Evolutionary conservation across 2,329 filamentous ascomycete species (phyloP).

Genomic region (Dactylellina cionopaga): DNA sequence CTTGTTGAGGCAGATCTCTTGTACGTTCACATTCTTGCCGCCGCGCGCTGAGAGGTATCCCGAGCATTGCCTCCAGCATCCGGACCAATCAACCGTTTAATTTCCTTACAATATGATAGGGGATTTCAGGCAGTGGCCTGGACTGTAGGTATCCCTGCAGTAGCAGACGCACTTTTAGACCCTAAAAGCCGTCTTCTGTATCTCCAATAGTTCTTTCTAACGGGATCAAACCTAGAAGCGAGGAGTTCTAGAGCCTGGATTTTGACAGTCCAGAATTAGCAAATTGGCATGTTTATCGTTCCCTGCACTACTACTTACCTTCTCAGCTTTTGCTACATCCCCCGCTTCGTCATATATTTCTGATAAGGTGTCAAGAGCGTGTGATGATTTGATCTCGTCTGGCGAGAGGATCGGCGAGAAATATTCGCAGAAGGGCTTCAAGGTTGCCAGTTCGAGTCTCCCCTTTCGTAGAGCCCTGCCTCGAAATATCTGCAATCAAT

Average conservation of each 20-base stretch:
- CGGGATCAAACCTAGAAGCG: slow-evolving; percentile 86
- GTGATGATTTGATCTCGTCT: slow-evolving; percentile 62
- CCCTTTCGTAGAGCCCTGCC: slow-evolving; percentile 57
- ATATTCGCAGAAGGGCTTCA: slow-evolving; percentile 53
- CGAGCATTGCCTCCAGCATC: background rate
- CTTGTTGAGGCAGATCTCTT: slow-evolving; percentile 9
- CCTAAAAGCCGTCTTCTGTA: slow-evolving; percentile 70
- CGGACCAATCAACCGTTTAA: background rate
- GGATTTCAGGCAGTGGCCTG: slow-evolving; percentile 22
- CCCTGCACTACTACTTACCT: too few species aligned
- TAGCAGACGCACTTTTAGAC: slow-evolving; percentile 7
- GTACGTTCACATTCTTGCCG: background rate
- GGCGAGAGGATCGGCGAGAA: slow-evolving; percentile 55
- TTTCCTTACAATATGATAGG: background rate
- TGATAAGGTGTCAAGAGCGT: slow-evolving; percentile 76
- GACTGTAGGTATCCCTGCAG: slow-evolving; percentile 15
- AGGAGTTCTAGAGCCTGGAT: slow-evolving; percentile 74
- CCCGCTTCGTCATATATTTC: slow-evolving; percentile 69
- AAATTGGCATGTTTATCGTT: slow-evolving; percentile 64
- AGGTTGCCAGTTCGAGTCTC: slow-evolving; percentile 16
- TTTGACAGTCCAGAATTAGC: slow-evolving; percentile 11
- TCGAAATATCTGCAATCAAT: slow-evolving; percentile 65
- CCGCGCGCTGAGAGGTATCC: too few species aligned
- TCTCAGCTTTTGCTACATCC: slow-evolving; percentile 37
- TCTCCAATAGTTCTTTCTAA: slow-evolving; percentile 92